phyloP scores from a whole-genome alignment of 1,284 basidiomycete genomes.

The Cutaneotrichosporon mucoides region DNA sequence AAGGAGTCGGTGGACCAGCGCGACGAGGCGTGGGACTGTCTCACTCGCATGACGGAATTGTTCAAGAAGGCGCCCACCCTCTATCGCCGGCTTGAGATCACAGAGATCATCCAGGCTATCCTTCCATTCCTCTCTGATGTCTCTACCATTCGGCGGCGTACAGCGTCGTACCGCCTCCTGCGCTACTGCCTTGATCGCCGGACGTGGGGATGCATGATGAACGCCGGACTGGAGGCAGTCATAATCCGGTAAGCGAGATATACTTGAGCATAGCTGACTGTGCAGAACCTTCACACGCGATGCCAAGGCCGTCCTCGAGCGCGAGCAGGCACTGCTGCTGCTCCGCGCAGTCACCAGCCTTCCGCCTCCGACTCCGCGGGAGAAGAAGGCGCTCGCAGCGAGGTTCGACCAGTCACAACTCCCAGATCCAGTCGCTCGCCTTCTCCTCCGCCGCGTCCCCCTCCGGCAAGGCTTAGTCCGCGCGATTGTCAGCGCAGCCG shows the following conservation, averaged over 20 bases:
- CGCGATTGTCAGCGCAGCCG: conserved; percentile 84
- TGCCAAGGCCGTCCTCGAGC: conserved; percentile 71
- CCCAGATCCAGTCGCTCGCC: conserved; percentile 10
- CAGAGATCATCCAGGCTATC: conserved; percentile 69
- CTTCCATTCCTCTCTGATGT: conserved; percentile 72
- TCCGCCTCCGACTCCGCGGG: conserved; percentile 18
- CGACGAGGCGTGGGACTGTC: conserved; percentile 42
- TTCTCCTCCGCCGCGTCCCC: conserved; percentile 26
- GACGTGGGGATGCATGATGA: conserved; percentile 40
- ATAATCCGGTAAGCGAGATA: conserved; percentile 63
- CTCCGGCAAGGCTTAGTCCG: conserved; percentile 68
- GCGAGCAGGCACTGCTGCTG: conserved; percentile 91
- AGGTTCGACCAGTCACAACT: neutral
- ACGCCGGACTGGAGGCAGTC: conserved; percentile 72
- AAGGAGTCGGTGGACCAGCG: conserved; percentile 22
- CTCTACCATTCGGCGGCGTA: conserved; percentile 69
- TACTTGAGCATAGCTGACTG: neutral
- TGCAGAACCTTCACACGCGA: conserved; percentile 77
- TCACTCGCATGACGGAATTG: conserved; percentile 64
- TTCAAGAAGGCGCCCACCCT: conserved; percentile 73
- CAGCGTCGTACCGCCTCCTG: conserved; percentile 79
- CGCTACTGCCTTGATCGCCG: conserved; percentile 70
- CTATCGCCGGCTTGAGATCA: conserved; percentile 66
- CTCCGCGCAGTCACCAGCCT: conserved; percentile 70
- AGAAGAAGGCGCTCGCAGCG: neutral